phyloP scores from a whole-genome alignment of 768 basidiomycete species.

The Leucocoprinus birnbaumii region DNA sequence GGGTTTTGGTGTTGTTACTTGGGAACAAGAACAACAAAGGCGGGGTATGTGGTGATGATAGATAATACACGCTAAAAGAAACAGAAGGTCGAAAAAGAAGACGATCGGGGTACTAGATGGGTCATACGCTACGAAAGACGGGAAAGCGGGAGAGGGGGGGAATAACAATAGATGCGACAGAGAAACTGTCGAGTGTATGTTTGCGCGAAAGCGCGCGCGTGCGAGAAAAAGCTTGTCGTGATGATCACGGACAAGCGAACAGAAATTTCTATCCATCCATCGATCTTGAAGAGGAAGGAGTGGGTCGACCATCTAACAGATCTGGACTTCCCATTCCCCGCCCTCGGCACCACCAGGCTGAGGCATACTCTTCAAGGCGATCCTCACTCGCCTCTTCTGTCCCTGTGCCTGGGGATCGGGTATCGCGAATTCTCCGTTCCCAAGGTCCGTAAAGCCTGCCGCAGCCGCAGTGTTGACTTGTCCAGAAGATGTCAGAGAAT shows the following conservation, averaged over 20 bases:
- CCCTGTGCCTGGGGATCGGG: slow-evolving; percentile 17
- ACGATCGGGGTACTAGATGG: slow-evolving; percentile 5
- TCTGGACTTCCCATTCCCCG: slow-evolving; percentile 78
- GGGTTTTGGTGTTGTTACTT: not conserved
- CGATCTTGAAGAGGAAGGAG: not conserved
- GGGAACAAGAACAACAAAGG: not conserved
- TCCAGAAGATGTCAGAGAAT: not conserved
- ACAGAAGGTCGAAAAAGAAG: slow-evolving; percentile 11
- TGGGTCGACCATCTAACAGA: slow-evolving; percentile 42
- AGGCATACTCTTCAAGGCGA: slow-evolving; percentile 65
- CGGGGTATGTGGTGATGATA: slow-evolving; percentile 6
- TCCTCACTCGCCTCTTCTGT: slow-evolving; percentile 56
- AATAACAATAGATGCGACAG: slow-evolving; percentile 10
- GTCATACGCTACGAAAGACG: not conserved
- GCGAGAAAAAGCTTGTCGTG: too few relatives aligned
- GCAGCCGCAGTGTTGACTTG: slow-evolving; percentile 4
- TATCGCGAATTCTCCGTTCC: slow-evolving; percentile 34
- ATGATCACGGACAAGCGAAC: not conserved
- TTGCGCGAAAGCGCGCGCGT: too few relatives aligned
- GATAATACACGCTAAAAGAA: slow-evolving; percentile 8
- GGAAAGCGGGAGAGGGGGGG: not conserved
- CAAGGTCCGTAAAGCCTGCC: slow-evolving; percentile 26
- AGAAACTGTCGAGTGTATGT: not conserved
- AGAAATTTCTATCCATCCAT: too few relatives aligned
- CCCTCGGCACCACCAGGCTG: slow-evolving; percentile 54